Conservation (phyloP, 1,139 yeast species). For the Protomyces gravidus region DNA sequence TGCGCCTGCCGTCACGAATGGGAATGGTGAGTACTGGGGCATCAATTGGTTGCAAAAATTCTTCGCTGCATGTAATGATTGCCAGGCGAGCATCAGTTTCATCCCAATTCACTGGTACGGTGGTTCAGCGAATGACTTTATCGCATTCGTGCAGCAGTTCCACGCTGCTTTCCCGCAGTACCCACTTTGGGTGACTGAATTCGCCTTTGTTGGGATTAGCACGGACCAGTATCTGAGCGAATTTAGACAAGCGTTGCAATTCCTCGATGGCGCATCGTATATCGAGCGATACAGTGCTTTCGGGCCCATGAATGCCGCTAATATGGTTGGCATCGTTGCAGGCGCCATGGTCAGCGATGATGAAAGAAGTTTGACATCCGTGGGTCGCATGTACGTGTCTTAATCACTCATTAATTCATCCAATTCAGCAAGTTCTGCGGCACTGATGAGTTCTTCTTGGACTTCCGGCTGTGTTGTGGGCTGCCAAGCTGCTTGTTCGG, state of each 20-base stretch:
- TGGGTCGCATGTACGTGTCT: constrained; percentile 4
- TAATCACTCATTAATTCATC: constrained; percentile 97
- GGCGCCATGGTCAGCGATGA: constrained; percentile 23
- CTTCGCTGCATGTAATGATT: constrained; percentile 24
- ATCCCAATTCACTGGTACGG: constrained; percentile 29
- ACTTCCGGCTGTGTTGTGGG: background rate
- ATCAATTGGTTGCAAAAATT: constrained; percentile 25
- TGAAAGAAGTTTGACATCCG: constrained; percentile 4
- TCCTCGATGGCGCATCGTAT: constrained; percentile 22
- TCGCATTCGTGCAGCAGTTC: constrained; percentile 7
- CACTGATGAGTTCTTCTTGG: constrained; percentile 87
- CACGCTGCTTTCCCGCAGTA: constrained; percentile 16
- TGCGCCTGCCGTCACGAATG: constrained; percentile 28
- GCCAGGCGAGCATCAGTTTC: constrained; percentile 7
- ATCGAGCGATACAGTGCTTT: constrained; percentile 28
- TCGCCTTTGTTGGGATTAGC: constrained; percentile 13
- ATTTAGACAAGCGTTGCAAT: constrained; percentile 10
- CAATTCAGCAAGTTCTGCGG: constrained; percentile 95
- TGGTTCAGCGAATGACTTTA: constrained; percentile 1
- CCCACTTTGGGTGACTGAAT: constrained; percentile 27
- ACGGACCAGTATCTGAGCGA: background rate
- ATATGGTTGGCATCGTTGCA: constrained; percentile 16
- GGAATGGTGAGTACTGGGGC: constrained; percentile 14
- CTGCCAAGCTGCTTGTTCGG: constrained; percentile 17
- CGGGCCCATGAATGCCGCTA: constrained; percentile 28